These are phyloP conservation scores for Penicillium subrubescens DNA, from an alignment of 495 filamentous ascomycete species.

Conservation along the genomic window DNA sequence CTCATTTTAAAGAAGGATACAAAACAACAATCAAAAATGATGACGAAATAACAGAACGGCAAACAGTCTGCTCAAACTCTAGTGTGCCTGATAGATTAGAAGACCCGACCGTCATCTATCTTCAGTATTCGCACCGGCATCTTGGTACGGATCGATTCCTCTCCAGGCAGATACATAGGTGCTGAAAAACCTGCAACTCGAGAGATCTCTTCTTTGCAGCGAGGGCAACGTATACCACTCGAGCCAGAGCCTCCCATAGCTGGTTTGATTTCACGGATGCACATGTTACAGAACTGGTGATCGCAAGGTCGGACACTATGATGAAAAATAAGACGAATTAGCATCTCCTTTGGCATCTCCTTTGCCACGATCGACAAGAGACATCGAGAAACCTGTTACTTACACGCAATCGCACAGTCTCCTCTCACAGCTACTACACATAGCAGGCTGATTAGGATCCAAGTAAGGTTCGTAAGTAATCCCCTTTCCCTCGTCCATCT, in stretches of 20 bases:
- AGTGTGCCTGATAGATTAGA: background rate
- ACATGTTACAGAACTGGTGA: background rate
- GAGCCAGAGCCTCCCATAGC: background rate
- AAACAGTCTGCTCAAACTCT: background rate
- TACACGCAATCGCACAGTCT: constrained; percentile 1
- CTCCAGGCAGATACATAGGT: background rate
- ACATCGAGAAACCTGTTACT: background rate
- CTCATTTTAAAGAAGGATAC: background rate
- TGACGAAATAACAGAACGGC: background rate
- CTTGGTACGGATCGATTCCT: background rate
- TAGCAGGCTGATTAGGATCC: background rate
- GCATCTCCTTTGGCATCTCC: background rate
- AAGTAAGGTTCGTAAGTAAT: background rate
- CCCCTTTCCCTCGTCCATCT: background rate
- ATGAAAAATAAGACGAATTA: background rate
- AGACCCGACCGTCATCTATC: background rate
- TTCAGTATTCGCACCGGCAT: background rate
- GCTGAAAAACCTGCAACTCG: background rate
- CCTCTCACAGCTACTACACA: background rate
- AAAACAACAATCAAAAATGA: background rate
- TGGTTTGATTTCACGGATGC: background rate
- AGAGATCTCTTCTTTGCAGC: background rate
- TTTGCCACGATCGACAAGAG: background rate
- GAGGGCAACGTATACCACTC: background rate
- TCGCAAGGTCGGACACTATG: background rate